Evolutionary conservation across 495 filamentous ascomycete genomes (phyloP).

Genomic region (Amphirosellinia nigrospora): DNA sequence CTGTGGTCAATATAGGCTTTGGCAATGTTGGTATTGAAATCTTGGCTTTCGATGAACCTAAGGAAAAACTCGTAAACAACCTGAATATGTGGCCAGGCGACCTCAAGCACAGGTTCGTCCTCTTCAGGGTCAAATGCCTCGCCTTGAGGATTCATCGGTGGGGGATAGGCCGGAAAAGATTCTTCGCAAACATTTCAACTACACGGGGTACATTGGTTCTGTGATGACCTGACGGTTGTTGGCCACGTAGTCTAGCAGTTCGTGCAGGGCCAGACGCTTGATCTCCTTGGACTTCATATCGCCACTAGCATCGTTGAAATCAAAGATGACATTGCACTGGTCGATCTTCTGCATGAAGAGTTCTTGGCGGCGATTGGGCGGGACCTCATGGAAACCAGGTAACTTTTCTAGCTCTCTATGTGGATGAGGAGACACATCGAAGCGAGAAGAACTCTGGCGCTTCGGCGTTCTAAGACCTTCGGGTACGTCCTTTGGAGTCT

Average conservation of each 20-base stretch:
- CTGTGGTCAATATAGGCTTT: constrained; percentile 98
- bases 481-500: constrained; percentile 92
- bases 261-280: constrained; percentile 95
- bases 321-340: constrained; percentile 99
- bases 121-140: constrained; percentile 99
- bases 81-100: constrained; percentile 99
- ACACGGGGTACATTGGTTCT: constrained; percentile 99
- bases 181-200: constrained; percentile 99
- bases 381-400: constrained; percentile 98
- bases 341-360: constrained; percentile 99
- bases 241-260: constrained; percentile 96
- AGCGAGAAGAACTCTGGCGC: constrained; percentile 94
- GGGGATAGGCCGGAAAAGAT: constrained; percentile 97
- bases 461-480: constrained; percentile 95
- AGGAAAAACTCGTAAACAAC: constrained; percentile 99
- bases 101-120: constrained; percentile 96
- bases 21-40: constrained; percentile 99
- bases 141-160: constrained; percentile 95
- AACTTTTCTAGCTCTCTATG: constrained; percentile 96
- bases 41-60: constrained; percentile 97
- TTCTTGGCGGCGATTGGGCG: constrained; percentile 92
- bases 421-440: constrained; percentile 95
- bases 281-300: constrained; percentile 99
- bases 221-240: constrained; percentile 99
- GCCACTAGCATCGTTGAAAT: constrained; percentile 97